These are phyloP conservation scores for Pilaira anomala DNA, from an alignment of 192 early-diverging fungal genomes.

Conservation along the genomic window DNA sequence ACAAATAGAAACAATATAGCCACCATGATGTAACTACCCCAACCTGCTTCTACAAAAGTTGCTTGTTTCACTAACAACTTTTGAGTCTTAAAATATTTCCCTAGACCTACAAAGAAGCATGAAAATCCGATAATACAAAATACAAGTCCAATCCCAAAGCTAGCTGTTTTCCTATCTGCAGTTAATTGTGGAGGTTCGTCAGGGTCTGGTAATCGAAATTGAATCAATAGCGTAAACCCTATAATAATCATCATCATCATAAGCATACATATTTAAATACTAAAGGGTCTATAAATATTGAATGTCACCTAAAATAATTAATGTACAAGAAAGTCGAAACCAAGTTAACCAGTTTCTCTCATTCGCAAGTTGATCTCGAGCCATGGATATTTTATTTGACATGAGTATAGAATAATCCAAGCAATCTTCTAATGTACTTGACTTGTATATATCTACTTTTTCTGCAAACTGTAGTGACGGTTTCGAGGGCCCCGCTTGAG, in stretches of 20 bases:
- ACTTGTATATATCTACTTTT: background rate
- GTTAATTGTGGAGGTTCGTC: background rate
- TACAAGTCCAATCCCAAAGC: constrained; percentile 16
- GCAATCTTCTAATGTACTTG: background rate
- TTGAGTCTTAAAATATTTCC: constrained; percentile 32
- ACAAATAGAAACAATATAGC: constrained; percentile 23
- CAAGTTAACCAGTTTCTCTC: constrained; percentile 34
- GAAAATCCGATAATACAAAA: constrained; percentile 30
- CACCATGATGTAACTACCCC: constrained; percentile 26
- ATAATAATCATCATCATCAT: too few relatives aligned
- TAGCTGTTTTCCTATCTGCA: background rate
- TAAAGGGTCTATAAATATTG: too few relatives aligned
- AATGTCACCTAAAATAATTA: constrained; percentile 36
- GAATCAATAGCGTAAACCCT: constrained; percentile 34
- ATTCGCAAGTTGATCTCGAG: constrained; percentile 38
- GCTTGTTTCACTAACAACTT: constrained; percentile 6
- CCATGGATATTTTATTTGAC: constrained; percentile 28
- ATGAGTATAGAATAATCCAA: constrained; percentile 21
- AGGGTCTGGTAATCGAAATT: constrained; percentile 28
- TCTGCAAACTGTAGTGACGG: background rate
- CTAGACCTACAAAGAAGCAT: constrained; percentile 16
- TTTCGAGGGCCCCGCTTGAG: background rate
- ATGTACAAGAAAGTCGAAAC: constrained; percentile 30
- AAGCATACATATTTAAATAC: too few relatives aligned
- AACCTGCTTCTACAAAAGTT: constrained; percentile 30